Evolutionary conservation across 1,139 yeast species (phyloP).

Genomic region (Hyphopichia burtonii): DNA sequence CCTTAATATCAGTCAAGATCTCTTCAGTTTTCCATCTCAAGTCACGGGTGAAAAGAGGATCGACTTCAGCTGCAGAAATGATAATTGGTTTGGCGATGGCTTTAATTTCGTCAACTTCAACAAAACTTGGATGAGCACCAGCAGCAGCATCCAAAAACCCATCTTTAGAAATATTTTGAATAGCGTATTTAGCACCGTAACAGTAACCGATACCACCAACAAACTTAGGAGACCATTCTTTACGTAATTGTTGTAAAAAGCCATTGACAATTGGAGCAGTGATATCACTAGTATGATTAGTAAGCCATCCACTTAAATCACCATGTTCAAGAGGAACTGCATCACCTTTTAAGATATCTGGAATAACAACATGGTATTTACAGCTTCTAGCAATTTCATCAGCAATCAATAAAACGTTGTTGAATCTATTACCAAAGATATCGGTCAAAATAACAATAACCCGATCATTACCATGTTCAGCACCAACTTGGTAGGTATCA

Average conservation of each 20-base stretch:
- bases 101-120: conserved; percentile 60
- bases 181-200: conserved; percentile 73
- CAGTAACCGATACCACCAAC: conserved; percentile 75
- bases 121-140: conserved; percentile 78
- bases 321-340: conserved; percentile 21
- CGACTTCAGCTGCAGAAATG: conserved; percentile 73
- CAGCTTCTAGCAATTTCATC: conserved; percentile 60
- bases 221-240: conserved; percentile 48
- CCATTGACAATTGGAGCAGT: conserved; percentile 39
- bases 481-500: conserved; percentile 58
- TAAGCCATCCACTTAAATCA: conserved; percentile 50
- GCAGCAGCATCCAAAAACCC: conserved; percentile 63
- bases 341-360: conserved; percentile 70
- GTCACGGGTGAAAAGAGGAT: conserved; percentile 59
- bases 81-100: conserved; percentile 58
- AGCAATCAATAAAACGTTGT: conserved; percentile 62
- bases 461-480: conserved; percentile 36
- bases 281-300: conserved; percentile 48
- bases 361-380: conserved; percentile 68
- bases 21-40: conserved; percentile 61
- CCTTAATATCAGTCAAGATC: conserved; percentile 41
- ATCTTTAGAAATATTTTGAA: conserved; percentile 49
- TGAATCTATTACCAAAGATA: conserved; percentile 58
- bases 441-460: conserved; percentile 67
- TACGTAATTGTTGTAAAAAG: conserved; percentile 43